Evolutionary conservation across 2,329 filamentous ascomycete genomes (phyloP), one percentile per base, ranked within the genome.

Genomic region (Gliomastix tumulicola): DNA sequence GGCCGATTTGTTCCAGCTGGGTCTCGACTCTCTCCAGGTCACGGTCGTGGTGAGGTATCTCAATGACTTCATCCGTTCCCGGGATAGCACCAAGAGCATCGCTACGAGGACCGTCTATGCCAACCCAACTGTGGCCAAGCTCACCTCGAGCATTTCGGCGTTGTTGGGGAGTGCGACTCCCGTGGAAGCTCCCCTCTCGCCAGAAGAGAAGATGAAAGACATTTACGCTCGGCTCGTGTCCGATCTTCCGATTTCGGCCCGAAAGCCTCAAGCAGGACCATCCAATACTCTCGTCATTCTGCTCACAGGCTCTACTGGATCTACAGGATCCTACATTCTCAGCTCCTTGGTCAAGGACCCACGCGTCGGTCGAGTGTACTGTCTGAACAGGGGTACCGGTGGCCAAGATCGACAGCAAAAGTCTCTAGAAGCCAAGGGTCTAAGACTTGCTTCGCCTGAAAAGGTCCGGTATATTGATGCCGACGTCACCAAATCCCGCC

Each of bases 281-380:
- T 36, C 45, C 16, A 44, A 61, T 38, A 38, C 54, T 37, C 44
- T 64, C 42, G 88, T 82, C 1, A 70, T 92, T 9, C 82, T 95
- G 55, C 63, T 95, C 9, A 95, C 88, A 3, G 89, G 89, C 18
- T 86, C 84, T 4, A 95, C 89, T 6, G 89, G 89, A 4, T 94
- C 94, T 62, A 62, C 95, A 16, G 89, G 88, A 13, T 76, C 85
- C 1, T 92, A 88, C 51, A 68, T 95, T 3, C 55, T 69, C 9
- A 53, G 62, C 18, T 42, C 54, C 64, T 10, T 53, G 56, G 34
- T 32, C 18, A n/a, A 34, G 21, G 7, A 31, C 41, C 21, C 36
- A 3, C 7, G 28, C 4, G 41, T 44, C 2, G 23, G 21, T 11
- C 49, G 39, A 11, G 23, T 57, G 4, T 32, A 53, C 19, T 48